Evolutionary conservation across 2,329 filamentous ascomycete genomes (phyloP).

Genomic region (Colletotrichum spaethianum): DNA sequence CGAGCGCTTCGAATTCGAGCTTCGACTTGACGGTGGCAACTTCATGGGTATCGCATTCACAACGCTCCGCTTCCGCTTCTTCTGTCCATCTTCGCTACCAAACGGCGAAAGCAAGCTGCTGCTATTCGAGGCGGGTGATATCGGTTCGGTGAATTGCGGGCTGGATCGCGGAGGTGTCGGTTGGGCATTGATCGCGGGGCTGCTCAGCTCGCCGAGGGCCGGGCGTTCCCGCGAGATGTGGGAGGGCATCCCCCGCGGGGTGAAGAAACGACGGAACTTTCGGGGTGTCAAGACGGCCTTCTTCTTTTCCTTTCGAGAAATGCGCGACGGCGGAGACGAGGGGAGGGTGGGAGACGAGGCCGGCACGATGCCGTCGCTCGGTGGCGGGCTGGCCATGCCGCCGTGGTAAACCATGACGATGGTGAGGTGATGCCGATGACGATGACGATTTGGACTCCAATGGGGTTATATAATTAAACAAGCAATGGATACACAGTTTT

Average conservation of each 20-base stretch:
- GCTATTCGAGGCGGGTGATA: constrained; percentile 28
- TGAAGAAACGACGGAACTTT: constrained; percentile 69
- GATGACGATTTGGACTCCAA: background rate
- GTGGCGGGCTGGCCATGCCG: constrained; percentile 43
- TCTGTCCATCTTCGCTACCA: constrained; percentile 34
- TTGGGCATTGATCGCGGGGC: constrained; percentile 53
- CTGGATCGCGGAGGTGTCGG: constrained; percentile 37
- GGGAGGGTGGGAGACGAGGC: constrained; percentile 43
- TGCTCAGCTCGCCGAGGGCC: constrained; percentile 58
- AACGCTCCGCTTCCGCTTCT: constrained; percentile 40
- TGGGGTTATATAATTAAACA: constrained; percentile 17
- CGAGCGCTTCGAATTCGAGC: constrained; percentile 22
- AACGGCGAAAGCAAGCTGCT: constrained; percentile 32
- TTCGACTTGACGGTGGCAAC: constrained; percentile 27
- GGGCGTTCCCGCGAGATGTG: constrained; percentile 55
- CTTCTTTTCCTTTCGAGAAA: constrained; percentile 59
- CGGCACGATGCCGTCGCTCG: constrained; percentile 41
- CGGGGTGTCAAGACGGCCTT: constrained; percentile 68
- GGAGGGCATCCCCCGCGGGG: constrained; percentile 60
- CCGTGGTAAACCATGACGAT: constrained; percentile 36
- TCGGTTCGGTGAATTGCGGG: constrained; percentile 5
- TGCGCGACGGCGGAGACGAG: constrained; percentile 45
- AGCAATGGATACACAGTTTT: constrained; percentile 1
- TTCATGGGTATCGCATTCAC: constrained; percentile 38
- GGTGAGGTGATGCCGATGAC: background rate